phyloP scores from a whole-genome alignment of 1,139 yeast species.

The Candida tetrigidarum region DNA sequence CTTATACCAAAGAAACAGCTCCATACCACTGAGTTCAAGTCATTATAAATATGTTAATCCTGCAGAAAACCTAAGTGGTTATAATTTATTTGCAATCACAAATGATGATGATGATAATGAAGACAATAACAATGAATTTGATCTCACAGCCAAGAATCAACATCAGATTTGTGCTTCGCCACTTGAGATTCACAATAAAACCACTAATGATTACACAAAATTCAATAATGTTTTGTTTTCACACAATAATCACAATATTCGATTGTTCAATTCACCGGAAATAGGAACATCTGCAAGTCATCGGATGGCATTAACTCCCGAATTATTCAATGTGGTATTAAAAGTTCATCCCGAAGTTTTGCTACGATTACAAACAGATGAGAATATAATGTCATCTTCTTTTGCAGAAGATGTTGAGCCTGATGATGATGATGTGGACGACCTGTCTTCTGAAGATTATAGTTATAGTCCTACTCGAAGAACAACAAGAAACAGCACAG shows the following conservation, averaged over 20 bases:
- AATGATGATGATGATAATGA: too few relatives aligned
- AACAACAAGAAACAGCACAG: not conserved
- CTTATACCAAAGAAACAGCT: constrained; percentile 16
- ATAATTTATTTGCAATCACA: not conserved
- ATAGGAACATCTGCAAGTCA: not conserved
- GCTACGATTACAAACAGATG: not conserved
- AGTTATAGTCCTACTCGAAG: not conserved
- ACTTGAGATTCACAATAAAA: not conserved
- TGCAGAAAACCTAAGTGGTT: not conserved
- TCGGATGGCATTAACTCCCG: not conserved
- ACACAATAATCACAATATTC: not conserved
- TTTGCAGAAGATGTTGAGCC: not conserved
- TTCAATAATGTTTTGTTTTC: not conserved
- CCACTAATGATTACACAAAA: not conserved
- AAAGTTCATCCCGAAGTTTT: not conserved
- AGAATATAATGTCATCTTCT: not conserved
- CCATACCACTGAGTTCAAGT: constrained; percentile 10
- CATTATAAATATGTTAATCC: not conserved
- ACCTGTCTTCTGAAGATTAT: not conserved
- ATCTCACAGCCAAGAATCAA: not conserved
- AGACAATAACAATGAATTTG: not conserved
- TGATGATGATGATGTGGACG: too few relatives aligned
- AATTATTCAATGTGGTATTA: not conserved
- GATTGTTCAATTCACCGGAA: not conserved
- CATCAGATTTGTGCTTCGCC: not conserved